phyloP scores from a whole-genome alignment of 345 rosid species.

The Rhodomyrtus tomentosa region DNA sequence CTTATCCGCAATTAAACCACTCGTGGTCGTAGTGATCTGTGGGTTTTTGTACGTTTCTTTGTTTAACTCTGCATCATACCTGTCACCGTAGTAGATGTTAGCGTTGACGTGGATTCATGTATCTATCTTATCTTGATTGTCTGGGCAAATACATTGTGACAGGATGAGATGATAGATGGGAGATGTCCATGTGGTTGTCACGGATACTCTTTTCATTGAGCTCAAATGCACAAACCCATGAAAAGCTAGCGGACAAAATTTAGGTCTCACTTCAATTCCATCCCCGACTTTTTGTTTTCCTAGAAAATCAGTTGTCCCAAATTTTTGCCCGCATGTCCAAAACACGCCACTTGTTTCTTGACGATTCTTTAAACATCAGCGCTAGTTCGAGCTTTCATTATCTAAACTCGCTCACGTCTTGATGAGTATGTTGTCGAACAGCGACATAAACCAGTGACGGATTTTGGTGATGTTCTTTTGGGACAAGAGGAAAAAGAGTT shows the following conservation, averaged over 20 bases:
- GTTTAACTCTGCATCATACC: neutral
- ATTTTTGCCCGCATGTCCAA: neutral
- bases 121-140: neutral
- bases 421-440: too few relatives aligned
- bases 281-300: neutral
- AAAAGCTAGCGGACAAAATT: neutral
- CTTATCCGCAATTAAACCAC: neutral
- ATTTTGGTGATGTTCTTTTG: too few relatives aligned
- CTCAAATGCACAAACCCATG: neutral
- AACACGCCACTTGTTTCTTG: neutral
- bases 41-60: neutral
- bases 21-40: neutral
- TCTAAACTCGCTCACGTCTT: neutral
- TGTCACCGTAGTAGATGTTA: neutral
- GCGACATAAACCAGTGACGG: too few relatives aligned
- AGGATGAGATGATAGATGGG: neutral
- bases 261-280: too few relatives aligned
- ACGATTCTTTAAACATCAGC: neutral
- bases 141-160: neutral
- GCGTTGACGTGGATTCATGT: neutral
- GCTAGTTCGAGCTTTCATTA: neutral
- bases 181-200: neutral
- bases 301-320: neutral
- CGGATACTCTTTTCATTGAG: neutral
- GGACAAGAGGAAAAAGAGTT: too few relatives aligned